These are phyloP conservation scores for Arthrinium phaeospermum DNA, from an alignment of 2,329 filamentous ascomycete species.

Conservation along the genomic window DNA sequence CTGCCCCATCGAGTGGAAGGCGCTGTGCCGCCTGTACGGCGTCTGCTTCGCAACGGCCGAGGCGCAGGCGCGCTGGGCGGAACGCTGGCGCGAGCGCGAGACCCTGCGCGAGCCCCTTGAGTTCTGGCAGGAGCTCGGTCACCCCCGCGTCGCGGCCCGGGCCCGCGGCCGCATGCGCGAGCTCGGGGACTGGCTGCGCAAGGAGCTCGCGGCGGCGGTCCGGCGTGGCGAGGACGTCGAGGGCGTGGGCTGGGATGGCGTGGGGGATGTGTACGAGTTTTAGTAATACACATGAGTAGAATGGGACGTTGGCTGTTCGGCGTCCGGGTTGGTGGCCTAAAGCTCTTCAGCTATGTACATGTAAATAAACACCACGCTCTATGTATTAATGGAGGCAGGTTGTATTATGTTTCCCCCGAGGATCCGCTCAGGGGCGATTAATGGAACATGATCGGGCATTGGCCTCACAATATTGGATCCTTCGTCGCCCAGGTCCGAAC, in stretches of 20 bases:
- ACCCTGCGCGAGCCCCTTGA: slow-evolving; percentile 27
- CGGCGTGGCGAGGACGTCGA: slow-evolving; percentile 12
- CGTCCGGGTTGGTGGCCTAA: background rate
- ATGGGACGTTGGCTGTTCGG: background rate
- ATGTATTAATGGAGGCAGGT: background rate
- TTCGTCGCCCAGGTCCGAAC: background rate
- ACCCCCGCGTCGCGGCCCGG: slow-evolving; percentile 28
- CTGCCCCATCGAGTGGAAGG: slow-evolving; percentile 48
- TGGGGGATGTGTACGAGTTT: background rate
- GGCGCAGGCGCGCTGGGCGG: slow-evolving; percentile 25
- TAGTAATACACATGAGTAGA: background rate
- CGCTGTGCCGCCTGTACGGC: slow-evolving; percentile 41
- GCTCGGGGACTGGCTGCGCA: slow-evolving; percentile 30
- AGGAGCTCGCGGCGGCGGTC: slow-evolving; percentile 15
- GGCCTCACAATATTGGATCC: background rate
- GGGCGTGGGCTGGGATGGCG: background rate
- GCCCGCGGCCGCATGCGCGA: slow-evolving; percentile 30
- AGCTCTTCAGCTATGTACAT: background rate
- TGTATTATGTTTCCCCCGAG: background rate
- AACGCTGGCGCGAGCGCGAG: slow-evolving; percentile 31
- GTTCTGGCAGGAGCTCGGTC: slow-evolving; percentile 29
- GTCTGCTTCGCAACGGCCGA: slow-evolving; percentile 37
- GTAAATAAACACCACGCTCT: background rate
- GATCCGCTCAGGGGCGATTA: background rate
- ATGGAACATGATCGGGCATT: background rate